phyloP scores from a whole-genome alignment of 768 basidiomycete species.

The Tulasnella sp. region DNA sequence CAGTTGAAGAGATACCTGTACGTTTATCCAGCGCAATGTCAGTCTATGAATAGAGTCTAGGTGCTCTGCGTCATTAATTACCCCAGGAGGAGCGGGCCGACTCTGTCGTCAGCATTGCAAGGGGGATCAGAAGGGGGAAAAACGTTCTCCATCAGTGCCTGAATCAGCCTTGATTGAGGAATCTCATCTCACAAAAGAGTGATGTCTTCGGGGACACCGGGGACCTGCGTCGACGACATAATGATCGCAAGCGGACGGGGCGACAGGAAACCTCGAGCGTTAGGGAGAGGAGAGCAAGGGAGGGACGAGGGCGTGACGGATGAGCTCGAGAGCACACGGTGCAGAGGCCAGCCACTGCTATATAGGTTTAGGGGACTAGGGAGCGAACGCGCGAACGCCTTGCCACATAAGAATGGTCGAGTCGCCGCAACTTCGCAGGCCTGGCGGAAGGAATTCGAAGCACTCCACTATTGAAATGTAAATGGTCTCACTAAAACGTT shows the following conservation, averaged over 20 bases:
- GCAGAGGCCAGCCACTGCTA: neutral
- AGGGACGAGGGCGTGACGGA: neutral
- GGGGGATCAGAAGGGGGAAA: neutral
- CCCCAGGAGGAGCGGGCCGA: neutral
- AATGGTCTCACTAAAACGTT: neutral
- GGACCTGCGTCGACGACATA: constrained; percentile 3
- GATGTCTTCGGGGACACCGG: constrained; percentile 4
- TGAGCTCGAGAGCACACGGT: neutral
- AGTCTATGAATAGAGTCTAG: neutral
- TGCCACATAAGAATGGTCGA: neutral
- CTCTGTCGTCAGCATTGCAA: neutral
- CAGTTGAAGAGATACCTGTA: constrained; percentile 14
- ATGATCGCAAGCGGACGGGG: too few species aligned
- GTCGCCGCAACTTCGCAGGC: neutral
- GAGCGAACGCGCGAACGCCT: neutral
- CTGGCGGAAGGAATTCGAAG: neutral
- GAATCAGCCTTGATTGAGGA: neutral
- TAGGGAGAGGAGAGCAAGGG: neutral
- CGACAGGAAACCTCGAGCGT: too few species aligned
- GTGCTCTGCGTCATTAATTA: neutral
- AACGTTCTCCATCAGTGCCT: neutral
- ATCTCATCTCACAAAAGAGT: neutral
- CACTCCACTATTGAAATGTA: neutral
- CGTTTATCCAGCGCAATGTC: neutral
- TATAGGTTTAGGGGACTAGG: neutral